phyloP scores from a whole-genome alignment of 2,329 filamentous ascomycete genomes.

The Albophoma yamanashiensis region DNA sequence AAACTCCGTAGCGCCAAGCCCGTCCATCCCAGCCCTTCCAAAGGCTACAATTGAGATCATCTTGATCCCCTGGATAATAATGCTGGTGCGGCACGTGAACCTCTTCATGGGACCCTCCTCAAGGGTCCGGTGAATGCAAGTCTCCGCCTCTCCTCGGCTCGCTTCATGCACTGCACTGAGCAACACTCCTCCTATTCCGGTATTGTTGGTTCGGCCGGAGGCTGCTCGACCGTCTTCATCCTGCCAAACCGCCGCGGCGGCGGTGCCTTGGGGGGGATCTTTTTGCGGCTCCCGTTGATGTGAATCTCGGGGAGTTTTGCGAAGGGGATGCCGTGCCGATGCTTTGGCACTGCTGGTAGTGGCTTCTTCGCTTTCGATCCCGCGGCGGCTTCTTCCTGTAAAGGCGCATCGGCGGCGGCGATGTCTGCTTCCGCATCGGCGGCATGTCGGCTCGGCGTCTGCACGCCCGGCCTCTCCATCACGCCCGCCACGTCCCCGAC shows the following conservation, averaged over 20 bases:
- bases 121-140: not conserved
- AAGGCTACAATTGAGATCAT: not conserved
- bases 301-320: constrained; percentile 19
- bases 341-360: constrained; percentile 44
- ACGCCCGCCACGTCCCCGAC: constrained; percentile 70
- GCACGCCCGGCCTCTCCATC: constrained; percentile 71
- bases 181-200: constrained; percentile 3
- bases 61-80: not conserved
- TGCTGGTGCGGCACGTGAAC: not conserved
- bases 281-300: constrained; percentile 22
- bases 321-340: constrained; percentile 41
- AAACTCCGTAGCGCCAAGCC: constrained; percentile 1
- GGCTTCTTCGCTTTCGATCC: constrained; percentile 31
- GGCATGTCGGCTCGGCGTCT: constrained; percentile 60
- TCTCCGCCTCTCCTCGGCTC: not conserved
- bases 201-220: constrained; percentile 15
- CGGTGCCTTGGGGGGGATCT: constrained; percentile 32
- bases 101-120: not conserved
- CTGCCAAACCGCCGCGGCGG: constrained; percentile 34
- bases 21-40: not conserved
- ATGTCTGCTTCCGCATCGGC: constrained; percentile 13
- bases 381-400: constrained; percentile 11
- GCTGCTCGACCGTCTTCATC: constrained; percentile 22
- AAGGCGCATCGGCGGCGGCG: not conserved
- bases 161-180: too few relatives aligned